These are phyloP conservation scores for Silybum marianum DNA, from an alignment of 129 eudicot species.

Conservation along the genomic window DNA sequence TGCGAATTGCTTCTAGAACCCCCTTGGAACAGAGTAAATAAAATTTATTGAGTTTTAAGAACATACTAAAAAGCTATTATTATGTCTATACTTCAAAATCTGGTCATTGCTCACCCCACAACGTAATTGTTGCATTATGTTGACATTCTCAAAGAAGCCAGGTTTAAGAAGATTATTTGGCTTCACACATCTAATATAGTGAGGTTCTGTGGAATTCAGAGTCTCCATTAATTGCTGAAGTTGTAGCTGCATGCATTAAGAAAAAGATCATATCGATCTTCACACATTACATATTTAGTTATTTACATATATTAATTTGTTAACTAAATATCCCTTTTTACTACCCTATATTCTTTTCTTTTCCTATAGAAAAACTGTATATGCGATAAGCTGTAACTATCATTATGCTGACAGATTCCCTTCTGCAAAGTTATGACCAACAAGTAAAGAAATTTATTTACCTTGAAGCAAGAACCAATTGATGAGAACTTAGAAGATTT, in stretches of 20 bases:
- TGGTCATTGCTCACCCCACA: conserved; percentile 86
- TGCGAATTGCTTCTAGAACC: conserved; percentile 97
- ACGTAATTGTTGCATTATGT: conserved; percentile 86
- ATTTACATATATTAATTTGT: conserved; percentile 16
- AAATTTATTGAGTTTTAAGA: background rate
- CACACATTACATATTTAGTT: background rate
- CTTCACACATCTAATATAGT: conserved; percentile 96
- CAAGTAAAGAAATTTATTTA: background rate
- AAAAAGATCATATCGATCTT: conserved; percentile 26
- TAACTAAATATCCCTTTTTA: background rate
- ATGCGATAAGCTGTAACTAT: conserved; percentile 7
- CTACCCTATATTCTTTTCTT: conserved; percentile 5
- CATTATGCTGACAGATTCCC: background rate
- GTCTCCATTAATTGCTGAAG: conserved; percentile 95
- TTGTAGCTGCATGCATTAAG: conserved; percentile 65
- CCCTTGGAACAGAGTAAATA: conserved; percentile 56
- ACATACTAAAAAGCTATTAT: background rate
- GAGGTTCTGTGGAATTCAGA: conserved; percentile 87
- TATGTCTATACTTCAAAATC: conserved; percentile 3
- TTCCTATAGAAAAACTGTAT: conserved; percentile 16
- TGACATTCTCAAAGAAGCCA: conserved; percentile 84
- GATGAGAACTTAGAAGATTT: conserved; percentile 97
- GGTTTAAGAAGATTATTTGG: conserved; percentile 95
- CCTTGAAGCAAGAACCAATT: conserved; percentile 95
- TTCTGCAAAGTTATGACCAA: background rate